Evolutionary conservation across 2,329 filamentous ascomycete species (phyloP).

Genomic region (Cercospora sp.): DNA sequence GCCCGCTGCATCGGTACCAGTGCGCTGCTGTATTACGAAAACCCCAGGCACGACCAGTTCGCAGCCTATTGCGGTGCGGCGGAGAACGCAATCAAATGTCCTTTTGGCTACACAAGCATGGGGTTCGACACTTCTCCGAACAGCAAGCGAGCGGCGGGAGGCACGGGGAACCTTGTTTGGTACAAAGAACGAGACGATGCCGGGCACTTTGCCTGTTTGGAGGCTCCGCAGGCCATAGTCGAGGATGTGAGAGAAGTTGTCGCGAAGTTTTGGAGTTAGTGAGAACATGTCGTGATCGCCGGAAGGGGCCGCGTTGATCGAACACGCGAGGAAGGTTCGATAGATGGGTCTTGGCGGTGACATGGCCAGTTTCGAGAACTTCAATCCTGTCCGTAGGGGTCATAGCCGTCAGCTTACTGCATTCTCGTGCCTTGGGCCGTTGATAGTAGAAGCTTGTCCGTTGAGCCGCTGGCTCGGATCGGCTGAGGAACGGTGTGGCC

Average conservation of each 20-base stretch:
- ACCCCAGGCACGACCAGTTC: conserved; percentile 43
- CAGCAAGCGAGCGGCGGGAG: conserved; percentile 39
- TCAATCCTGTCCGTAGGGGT: not conserved
- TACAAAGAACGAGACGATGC: conserved; percentile 38
- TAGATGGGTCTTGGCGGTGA: not conserved
- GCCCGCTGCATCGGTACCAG: conserved; percentile 43
- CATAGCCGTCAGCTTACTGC: not conserved
- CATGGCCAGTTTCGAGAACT: not conserved
- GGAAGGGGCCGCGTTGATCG: not conserved
- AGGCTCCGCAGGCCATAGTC: conserved; percentile 34
- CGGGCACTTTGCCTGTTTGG: conserved; percentile 36
- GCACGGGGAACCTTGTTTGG: conserved; percentile 43
- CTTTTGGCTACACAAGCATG: conserved; percentile 44
- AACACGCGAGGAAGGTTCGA: not conserved
- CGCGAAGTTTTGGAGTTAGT: conserved; percentile 19
- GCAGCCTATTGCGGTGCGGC: conserved; percentile 40
- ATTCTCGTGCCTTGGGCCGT: not conserved
- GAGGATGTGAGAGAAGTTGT: conserved; percentile 36
- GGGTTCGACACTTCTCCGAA: conserved; percentile 43
- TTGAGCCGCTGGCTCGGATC: not conserved
- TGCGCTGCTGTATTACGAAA: conserved; percentile 45
- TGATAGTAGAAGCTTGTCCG: not conserved
- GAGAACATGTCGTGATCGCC: not conserved
- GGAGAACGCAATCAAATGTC: conserved; percentile 43
- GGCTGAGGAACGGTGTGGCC: not conserved